A percentile compares a stretch with the other conserved stretches of the same genome.
Conservation (phyloP, 352 stramenopile species). For the Aphanomyces stellatus region DNA sequence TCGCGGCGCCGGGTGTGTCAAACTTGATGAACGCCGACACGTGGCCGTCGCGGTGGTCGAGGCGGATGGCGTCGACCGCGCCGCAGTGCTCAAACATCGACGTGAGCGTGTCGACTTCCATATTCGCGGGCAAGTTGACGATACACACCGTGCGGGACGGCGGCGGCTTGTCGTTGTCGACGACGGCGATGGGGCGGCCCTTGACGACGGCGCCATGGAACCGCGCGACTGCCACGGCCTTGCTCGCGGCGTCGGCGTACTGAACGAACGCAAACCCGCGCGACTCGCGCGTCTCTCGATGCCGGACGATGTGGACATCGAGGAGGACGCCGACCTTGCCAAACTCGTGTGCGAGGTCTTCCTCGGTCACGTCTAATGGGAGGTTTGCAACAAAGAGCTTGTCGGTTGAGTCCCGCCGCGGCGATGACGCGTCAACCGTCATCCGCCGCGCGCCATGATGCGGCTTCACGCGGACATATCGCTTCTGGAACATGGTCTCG, state of each 20-base stretch:
- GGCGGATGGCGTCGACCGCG: conserved; percentile 90
- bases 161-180: neutral
- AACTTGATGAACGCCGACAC: conserved; percentile 98
- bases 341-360: neutral
- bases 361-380: neutral
- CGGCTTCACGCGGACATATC: conserved; percentile 91
- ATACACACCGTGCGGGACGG: neutral
- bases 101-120: conserved; percentile 92
- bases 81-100: conserved; percentile 92
- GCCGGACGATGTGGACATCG: neutral
- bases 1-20: conserved; percentile 84
- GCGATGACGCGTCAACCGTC: conserved; percentile 88
- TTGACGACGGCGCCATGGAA: neutral
- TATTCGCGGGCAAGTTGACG: conserved; percentile 81
- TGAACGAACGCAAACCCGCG: neutral
- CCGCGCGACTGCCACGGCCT: neutral
- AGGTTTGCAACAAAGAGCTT: conserved; percentile 97
- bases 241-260: neutral
- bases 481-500: conserved; percentile 87
- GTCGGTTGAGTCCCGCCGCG: conserved; percentile 42
- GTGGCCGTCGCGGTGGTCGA: conserved; percentile 95
- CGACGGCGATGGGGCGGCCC: neutral
- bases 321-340: neutral
- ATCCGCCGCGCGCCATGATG: conserved; percentile 59
- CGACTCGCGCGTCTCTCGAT: neutral